A percentile compares a stretch with the other conserved stretches of the same genome.
phyloP scores from a whole-genome alignment of 2,329 filamentous ascomycete genomes.

The Dothideomycetes sp. region DNA sequence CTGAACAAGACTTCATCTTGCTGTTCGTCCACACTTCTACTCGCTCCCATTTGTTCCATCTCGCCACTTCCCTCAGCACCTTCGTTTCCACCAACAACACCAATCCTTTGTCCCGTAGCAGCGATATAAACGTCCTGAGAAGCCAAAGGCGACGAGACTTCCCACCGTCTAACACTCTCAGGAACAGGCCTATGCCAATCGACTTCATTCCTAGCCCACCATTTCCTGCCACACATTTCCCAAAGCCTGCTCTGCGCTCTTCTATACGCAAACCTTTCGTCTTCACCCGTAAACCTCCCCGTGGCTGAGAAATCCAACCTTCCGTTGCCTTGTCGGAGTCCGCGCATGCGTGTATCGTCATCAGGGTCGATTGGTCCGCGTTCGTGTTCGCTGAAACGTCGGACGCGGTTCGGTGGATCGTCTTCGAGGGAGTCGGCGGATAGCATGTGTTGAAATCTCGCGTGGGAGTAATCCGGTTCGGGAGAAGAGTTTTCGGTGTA shows the following conservation, averaged over 20 bases:
- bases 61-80: conserved; percentile 12
- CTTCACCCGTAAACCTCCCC: conserved; percentile 64
- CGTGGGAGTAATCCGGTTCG: conserved; percentile 29
- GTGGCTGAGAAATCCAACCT: conserved; percentile 57
- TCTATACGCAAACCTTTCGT: conserved; percentile 74
- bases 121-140: not conserved
- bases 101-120: not conserved
- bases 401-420: conserved; percentile 36
- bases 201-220: conserved; percentile 55
- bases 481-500: conserved; percentile 25
- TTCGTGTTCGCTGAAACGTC: conserved; percentile 18
- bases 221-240: conserved; percentile 67
- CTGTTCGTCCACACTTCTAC: conserved; percentile 21
- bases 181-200: conserved; percentile 63
- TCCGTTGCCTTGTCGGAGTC: not conserved
- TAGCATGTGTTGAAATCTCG: conserved; percentile 29
- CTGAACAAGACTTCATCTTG: conserved; percentile 31
- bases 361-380: conserved; percentile 14
- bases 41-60: conserved; percentile 18
- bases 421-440: conserved; percentile 40
- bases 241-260: conserved; percentile 67
- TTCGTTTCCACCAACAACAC: conserved; percentile 9
- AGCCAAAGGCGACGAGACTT: conserved; percentile 27
- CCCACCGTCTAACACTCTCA: conserved; percentile 57
- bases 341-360: conserved; percentile 15